Evolutionary conservation across 1,139 yeast species (phyloP).

Genomic region (Suhomyces kunorum): DNA sequence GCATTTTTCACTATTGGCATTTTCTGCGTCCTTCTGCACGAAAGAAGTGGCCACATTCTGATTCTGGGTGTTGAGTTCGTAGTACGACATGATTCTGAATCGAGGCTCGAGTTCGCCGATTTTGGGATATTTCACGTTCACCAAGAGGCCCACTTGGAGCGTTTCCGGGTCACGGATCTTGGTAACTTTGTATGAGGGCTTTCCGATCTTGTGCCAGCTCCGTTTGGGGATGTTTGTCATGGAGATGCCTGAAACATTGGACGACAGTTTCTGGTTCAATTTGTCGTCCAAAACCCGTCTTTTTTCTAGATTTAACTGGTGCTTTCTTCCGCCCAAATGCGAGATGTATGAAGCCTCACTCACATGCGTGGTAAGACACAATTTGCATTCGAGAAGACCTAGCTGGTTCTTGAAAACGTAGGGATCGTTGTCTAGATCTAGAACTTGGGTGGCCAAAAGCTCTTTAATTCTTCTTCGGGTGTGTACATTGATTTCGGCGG

Average conservation of each 20-base stretch:
- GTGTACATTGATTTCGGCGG: constrained; percentile 65
- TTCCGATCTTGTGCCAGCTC: constrained; percentile 63
- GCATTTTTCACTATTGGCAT: constrained; percentile 38
- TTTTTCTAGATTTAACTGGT: constrained; percentile 64
- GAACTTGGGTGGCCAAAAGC: constrained; percentile 57
- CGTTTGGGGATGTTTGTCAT: constrained; percentile 38
- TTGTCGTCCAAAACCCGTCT: constrained; percentile 51
- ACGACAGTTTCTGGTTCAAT: constrained; percentile 12
- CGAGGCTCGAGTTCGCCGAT: constrained; percentile 65
- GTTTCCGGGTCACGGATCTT: constrained; percentile 66
- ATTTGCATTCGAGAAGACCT: constrained; percentile 72
- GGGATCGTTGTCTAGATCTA: constrained; percentile 73
- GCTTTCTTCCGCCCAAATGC: constrained; percentile 79
- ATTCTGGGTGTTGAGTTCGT: constrained; percentile 57
- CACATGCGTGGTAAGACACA: constrained; percentile 74
- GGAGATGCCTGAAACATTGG: constrained; percentile 12
- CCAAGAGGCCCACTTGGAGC: constrained; percentile 58
- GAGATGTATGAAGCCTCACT: constrained; percentile 76
- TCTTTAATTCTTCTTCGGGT: constrained; percentile 65
- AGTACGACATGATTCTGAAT: constrained; percentile 72
- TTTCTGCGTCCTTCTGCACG: constrained; percentile 27
- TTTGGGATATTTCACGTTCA: constrained; percentile 58
- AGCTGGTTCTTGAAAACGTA: constrained; percentile 73
- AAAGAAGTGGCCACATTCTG: constrained; percentile 31
- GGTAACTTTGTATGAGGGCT: constrained; percentile 65